Base-by-base conservation (phyloP, 345 rosid species). In the Melaleuca alternifolia region DNA sequence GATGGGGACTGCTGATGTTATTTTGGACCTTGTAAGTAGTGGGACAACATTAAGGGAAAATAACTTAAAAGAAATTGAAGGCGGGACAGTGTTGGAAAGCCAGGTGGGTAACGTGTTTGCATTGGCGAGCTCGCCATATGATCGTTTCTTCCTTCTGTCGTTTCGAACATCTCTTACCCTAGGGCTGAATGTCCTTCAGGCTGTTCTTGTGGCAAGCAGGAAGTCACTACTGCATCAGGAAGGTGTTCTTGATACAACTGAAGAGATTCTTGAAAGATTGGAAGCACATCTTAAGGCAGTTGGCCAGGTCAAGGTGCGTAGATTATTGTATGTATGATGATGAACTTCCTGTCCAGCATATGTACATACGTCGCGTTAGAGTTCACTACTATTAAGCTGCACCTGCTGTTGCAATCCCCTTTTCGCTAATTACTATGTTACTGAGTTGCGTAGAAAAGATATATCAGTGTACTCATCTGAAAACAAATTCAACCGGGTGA, bases 1-100 rank as follows among this genome's bases (percentile, higher is more conserved):
- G 99, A 97, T 96, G 99, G 99, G 46, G 48, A 96, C 94, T 89
- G 98, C 98, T 88, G 99, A 97, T 93, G 99, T 98, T 82, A 97
- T 96, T 88, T 90, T 97, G 95, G 99, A 97, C 89, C 99, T 96
- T 88, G 99, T 97, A 86, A 95, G 99, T 90, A 97, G 99, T 90
- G 99, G 99, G 83, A 97, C 95, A 87, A 96, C 99, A 86, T 90
- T 96, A 75, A 93, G 89, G 85, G 99, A 96, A 86, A 97, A 97
- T 93, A 97, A 97, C 89, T 90, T 97, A 91, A 97, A 96, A 94
- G 99, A 96, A 90, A 94, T 97, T 87, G 92, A 95, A 87, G 99
- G 98, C 87, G 98, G 99, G 76, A 91, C 92, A 86, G 98, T 96
- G 85, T 88, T 97, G 88, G 91, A 96, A 93, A 97, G 99, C 92